These are phyloP conservation scores for Pseudozyma sp. DNA, from an alignment of 1,284 basidiomycete species.

Conservation along the genomic window DNA sequence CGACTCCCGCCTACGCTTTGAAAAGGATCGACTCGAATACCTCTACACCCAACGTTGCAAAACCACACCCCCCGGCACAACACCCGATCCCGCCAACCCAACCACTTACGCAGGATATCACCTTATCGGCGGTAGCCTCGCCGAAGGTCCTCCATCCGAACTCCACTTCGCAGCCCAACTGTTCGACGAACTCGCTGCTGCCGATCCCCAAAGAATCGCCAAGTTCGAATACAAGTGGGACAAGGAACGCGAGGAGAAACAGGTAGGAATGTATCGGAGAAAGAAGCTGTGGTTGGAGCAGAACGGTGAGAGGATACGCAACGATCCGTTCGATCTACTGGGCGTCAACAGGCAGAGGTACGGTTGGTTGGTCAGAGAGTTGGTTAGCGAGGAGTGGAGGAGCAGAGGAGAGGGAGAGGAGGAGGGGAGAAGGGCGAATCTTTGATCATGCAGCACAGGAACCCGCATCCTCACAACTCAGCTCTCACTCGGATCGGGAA, in stretches of 20 bases:
- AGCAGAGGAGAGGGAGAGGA: background rate
- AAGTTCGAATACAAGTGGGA: constrained; percentile 43
- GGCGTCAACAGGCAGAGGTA: constrained; percentile 27
- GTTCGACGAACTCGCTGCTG: constrained; percentile 13
- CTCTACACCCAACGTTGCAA: constrained; percentile 8
- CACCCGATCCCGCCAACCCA: constrained; percentile 12
- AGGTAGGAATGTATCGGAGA: constrained; percentile 36
- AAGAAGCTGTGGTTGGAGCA: constrained; percentile 36
- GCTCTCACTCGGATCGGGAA: too few species aligned
- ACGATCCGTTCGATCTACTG: constrained; percentile 49
- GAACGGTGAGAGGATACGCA: constrained; percentile 23
- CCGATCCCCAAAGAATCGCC: constrained; percentile 10
- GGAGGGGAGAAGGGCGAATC: background rate
- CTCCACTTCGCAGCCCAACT: constrained; percentile 28
- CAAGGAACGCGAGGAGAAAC: constrained; percentile 21
- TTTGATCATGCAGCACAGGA: background rate
- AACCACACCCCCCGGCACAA: background rate
- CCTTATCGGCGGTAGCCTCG: constrained; percentile 11
- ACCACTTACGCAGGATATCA: constrained; percentile 26
- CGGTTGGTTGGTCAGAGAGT: constrained; percentile 7
- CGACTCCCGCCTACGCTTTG: constrained; percentile 12
- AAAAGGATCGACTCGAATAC: constrained; percentile 26
- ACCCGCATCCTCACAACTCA: too few species aligned
- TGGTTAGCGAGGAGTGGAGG: constrained; percentile 18
- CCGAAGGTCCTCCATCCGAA: constrained; percentile 24